Conservation (phyloP, 225 moss, liverwort and hornwort species). For the Bryum argenteum region DNA sequence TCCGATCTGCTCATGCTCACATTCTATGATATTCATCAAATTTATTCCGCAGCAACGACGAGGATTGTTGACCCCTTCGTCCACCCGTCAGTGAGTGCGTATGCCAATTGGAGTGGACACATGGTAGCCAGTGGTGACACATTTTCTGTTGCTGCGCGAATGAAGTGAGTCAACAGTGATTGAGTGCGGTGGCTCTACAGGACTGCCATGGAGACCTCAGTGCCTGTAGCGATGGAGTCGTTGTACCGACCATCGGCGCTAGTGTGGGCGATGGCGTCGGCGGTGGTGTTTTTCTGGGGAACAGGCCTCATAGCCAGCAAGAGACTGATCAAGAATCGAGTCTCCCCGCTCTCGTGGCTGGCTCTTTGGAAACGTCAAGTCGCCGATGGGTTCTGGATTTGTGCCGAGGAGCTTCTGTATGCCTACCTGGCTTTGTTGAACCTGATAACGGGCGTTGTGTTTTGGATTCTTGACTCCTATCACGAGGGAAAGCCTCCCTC, state of each 20-base stretch:
- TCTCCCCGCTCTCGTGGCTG: constrained; percentile 36
- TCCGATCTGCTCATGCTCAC: no score
- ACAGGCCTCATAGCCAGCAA: constrained; percentile 49
- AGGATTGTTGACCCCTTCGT: no score
- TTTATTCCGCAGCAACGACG: no score
- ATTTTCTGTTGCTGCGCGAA: no score
- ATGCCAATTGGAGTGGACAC: no score
- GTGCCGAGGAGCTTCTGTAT: constrained; percentile 51
- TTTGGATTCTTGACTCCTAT: constrained; percentile 56
- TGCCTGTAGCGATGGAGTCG: constrained; percentile 39
- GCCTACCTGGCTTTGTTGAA: constrained; percentile 41
- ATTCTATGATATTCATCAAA: no score
- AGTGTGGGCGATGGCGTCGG: constrained; percentile 55
- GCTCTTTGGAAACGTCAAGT: constrained; percentile 33
- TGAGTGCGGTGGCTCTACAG: no score
- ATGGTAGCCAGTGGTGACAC: no score
- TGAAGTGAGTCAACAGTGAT: no score
- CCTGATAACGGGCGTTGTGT: constrained; percentile 29
- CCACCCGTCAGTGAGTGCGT: no score
- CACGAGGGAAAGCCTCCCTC: constrained; percentile 45
- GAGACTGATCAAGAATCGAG: constrained; percentile 34
- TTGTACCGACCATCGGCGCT: constrained; percentile 44
- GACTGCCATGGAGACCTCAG: constrained; percentile 29
- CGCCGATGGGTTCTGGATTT: constrained; percentile 38
- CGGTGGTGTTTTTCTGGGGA: constrained; percentile 54